Conservation (phyloP, 73 alveolate genomes). For the Durusdinium trenchii region DNA sequence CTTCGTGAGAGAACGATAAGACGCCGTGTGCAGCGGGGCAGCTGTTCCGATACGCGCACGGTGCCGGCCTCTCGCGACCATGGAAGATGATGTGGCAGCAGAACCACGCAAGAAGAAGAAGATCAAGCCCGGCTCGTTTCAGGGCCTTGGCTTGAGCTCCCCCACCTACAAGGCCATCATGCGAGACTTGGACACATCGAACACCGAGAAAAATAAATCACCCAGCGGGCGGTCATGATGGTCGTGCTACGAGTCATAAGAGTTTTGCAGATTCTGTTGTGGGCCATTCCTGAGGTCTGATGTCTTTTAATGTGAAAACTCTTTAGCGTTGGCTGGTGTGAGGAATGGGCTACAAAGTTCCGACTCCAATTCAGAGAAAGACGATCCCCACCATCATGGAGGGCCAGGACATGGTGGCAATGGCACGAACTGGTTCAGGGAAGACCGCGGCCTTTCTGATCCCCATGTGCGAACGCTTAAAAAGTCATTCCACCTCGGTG, state of each 20-base stretch:
- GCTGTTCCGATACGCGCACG: not conserved
- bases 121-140: constrained; percentile 96
- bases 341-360: constrained; percentile 97
- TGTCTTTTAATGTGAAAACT: too few relatives aligned
- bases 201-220: not conserved
- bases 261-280: too few relatives aligned
- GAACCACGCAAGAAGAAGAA: constrained; percentile 1
- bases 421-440: constrained; percentile 99
- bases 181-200: constrained; percentile 55
- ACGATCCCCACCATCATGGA: constrained; percentile 98
- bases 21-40: not conserved
- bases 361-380: constrained; percentile 99
- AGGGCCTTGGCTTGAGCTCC: constrained; percentile 96
- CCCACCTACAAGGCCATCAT: constrained; percentile 97
- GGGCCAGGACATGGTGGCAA: constrained; percentile 98
- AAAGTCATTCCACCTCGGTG: constrained; percentile 80
- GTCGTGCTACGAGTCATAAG: too few relatives aligned
- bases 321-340: constrained; percentile 34
- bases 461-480: constrained; percentile 98
- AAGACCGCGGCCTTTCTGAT: constrained; percentile 99
- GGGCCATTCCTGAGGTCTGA: too few relatives aligned
- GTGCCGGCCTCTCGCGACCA: constrained; percentile 33
- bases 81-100: constrained; percentile 3
- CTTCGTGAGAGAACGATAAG: not conserved
- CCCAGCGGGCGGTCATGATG: too few relatives aligned